These are phyloP conservation scores for Euphorbia peplus DNA, from an alignment of 345 rosid species.

Conservation along the genomic window DNA sequence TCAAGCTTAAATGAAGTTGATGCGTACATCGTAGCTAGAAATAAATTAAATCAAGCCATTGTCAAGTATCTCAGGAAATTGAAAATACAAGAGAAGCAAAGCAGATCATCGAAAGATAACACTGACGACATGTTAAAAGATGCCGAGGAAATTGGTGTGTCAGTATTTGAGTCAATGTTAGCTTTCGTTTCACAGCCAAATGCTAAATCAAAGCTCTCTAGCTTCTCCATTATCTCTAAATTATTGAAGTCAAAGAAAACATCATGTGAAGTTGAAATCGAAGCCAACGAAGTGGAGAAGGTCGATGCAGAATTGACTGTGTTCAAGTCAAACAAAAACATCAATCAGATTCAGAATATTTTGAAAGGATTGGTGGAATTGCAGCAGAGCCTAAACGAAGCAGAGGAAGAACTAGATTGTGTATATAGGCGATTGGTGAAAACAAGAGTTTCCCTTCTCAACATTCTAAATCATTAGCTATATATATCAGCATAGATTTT, in stretches of 20 bases:
- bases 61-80: background rate
- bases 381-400: background rate
- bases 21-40: background rate
- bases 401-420: background rate
- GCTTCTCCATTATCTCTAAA: background rate
- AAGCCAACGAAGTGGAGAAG: background rate
- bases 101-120: background rate
- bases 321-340: constrained; percentile 12
- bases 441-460: background rate
- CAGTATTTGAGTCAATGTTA: background rate
- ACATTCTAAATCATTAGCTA: background rate
- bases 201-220: background rate
- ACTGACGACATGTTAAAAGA: background rate
- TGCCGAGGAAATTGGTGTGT: background rate
- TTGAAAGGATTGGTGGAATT: constrained; percentile 2
- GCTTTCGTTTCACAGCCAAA: constrained; percentile 4
- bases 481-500: background rate
- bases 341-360: background rate
- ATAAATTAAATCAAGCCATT: background rate
- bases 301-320: background rate
- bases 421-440: background rate
- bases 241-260: background rate
- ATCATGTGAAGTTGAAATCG: background rate
- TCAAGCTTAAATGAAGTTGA: background rate
- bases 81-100: background rate